phyloP scores from a whole-genome alignment of 208 protist species.

The Acanthamoeba royreba region DNA sequence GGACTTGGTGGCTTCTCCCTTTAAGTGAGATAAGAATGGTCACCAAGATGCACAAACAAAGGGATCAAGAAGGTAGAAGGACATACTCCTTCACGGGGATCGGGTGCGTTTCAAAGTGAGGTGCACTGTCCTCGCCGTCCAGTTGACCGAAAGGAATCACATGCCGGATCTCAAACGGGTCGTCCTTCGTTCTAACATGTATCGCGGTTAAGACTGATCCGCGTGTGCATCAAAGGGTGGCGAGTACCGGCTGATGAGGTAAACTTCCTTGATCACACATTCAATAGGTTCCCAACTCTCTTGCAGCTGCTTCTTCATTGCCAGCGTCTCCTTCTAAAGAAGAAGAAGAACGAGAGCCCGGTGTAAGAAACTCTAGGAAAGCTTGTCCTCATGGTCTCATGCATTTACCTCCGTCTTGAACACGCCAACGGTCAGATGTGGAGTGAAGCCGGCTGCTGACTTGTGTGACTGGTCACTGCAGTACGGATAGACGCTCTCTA shows the following conservation, averaged over 20 bases:
- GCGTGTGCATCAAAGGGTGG: neutral
- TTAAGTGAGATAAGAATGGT: neutral
- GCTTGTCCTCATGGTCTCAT: neutral
- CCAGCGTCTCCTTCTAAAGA: neutral
- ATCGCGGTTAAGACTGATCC: too few species aligned
- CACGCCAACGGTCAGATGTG: slow-evolving; percentile 62
- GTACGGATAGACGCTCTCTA: slow-evolving; percentile 1
- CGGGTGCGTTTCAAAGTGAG: neutral
- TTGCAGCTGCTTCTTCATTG: neutral
- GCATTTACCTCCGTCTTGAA: neutral
- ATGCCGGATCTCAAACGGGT: slow-evolving; percentile 3
- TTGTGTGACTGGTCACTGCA: slow-evolving; percentile 48
- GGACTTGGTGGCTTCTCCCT: neutral
- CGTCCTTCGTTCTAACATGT: neutral
- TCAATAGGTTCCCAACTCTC: neutral
- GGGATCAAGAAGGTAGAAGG: neutral
- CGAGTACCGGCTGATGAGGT: slow-evolving; percentile 21
- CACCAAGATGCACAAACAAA: neutral
- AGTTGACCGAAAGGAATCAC: neutral
- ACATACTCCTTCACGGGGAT: neutral
- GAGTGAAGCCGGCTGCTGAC: slow-evolving; percentile 13
- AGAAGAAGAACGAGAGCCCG: neutral
- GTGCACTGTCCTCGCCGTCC: neutral
- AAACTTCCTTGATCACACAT: slow-evolving; percentile 2
- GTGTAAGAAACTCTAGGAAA: neutral